Evolutionary conservation across 2,329 filamentous ascomycete genomes (phyloP).

Genomic region (Bipolaris oryzae): DNA sequence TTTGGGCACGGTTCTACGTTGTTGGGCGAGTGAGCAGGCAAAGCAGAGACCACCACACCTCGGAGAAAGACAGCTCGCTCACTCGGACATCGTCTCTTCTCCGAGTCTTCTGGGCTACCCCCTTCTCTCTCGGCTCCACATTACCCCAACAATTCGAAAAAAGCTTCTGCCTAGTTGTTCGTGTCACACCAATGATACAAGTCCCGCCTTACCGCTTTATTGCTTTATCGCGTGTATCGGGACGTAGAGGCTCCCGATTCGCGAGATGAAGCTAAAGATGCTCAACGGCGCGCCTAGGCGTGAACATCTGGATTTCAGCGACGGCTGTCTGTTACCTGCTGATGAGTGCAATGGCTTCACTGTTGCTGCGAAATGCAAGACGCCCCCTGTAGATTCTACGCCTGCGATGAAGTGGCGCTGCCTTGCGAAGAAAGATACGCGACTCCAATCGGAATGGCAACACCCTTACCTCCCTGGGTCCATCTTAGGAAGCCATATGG

Average conservation of each 20-base stretch:
- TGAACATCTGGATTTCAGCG: constrained; percentile 61
- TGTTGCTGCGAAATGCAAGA: constrained; percentile 29
- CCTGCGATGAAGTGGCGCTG: constrained; percentile 40
- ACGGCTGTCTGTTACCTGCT: constrained; percentile 58
- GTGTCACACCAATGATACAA: neutral
- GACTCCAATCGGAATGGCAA: constrained; percentile 40
- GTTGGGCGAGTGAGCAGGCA: neutral
- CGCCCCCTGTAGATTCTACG: constrained; percentile 8
- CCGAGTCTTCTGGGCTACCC: neutral
- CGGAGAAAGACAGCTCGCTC: neutral
- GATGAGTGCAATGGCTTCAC: constrained; percentile 49
- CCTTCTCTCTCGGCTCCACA: constrained; percentile 7
- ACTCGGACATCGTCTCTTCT: constrained; percentile 8
- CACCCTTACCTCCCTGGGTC: constrained; percentile 36
- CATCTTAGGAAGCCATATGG: constrained; percentile 1
- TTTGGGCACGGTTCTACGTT: neutral
- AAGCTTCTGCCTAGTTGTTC: neutral
- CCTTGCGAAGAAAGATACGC: constrained; percentile 18
- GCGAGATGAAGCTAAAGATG: constrained; percentile 52
- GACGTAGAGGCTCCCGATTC: neutral
- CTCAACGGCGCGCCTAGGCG: constrained; percentile 67
- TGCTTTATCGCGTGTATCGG: neutral
- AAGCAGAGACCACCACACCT: constrained; percentile 4
- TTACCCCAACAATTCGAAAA: neutral
- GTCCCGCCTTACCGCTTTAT: neutral